phyloP scores from a whole-genome alignment of 805 yeast species.

The Pichia eremophila region DNA sequence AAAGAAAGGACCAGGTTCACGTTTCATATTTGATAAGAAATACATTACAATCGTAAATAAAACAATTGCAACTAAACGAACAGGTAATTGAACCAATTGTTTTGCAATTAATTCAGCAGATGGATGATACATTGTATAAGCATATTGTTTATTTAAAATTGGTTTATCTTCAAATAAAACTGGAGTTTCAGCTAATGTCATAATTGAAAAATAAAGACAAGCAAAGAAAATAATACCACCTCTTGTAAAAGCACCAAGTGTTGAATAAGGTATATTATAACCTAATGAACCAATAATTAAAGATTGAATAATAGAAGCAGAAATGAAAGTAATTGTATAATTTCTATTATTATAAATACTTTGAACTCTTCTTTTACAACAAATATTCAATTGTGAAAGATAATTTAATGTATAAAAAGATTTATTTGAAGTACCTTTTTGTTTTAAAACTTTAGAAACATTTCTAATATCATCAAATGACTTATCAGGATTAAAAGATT shows the following conservation, averaged over 20 bases:
- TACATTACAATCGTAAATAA: slow-evolving; percentile 37
- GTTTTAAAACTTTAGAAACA: slow-evolving; percentile 27
- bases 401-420: slow-evolving; percentile 33
- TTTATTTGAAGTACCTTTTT: slow-evolving; percentile 31
- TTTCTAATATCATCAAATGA: slow-evolving; percentile 24
- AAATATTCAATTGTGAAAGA: slow-evolving; percentile 40
- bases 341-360: slow-evolving; percentile 49
- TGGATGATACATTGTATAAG: slow-evolving; percentile 53
- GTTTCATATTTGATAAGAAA: slow-evolving; percentile 44
- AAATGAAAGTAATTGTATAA: slow-evolving; percentile 38
- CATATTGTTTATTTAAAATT: slow-evolving; percentile 54
- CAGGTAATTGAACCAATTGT: slow-evolving; percentile 48
- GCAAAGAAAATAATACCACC: slow-evolving; percentile 58
- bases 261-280: slow-evolving; percentile 39
- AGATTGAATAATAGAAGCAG: slow-evolving; percentile 48
- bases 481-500: slow-evolving; percentile 23
- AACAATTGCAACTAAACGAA: slow-evolving; percentile 41
- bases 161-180: slow-evolving; percentile 52
- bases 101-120: slow-evolving; percentile 56
- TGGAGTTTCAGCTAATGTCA: slow-evolving; percentile 54
- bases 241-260: slow-evolving; percentile 51
- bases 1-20: slow-evolving; percentile 48
- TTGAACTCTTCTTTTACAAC: slow-evolving; percentile 44
- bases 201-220: slow-evolving; percentile 48
- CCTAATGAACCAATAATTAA: slow-evolving; percentile 53